Percentiles rank a stretch among this genome's conserved stretches.
These are phyloP conservation scores for Daldinia decipiens DNA, from an alignment of 495 filamentous ascomycete species.

Conservation along the genomic window DNA sequence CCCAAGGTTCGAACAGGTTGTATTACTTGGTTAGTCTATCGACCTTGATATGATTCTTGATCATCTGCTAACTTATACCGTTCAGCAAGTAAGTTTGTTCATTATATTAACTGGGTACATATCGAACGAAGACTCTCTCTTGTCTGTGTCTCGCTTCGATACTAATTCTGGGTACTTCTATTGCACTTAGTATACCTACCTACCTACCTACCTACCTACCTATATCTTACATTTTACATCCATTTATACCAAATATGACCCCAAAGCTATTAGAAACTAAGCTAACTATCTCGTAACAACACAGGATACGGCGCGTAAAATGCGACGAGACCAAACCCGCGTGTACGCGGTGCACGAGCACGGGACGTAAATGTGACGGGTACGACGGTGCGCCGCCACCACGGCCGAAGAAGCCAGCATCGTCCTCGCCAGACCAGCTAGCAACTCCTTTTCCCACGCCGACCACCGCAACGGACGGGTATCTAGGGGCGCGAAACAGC, in stretches of 20 bases:
- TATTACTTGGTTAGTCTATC: constrained; percentile 40
- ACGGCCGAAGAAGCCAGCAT: constrained; percentile 26
- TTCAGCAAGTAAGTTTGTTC: constrained; percentile 37
- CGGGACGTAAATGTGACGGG: constrained; percentile 57
- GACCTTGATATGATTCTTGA: neutral
- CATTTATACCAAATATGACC: neutral
- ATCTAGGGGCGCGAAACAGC: constrained; percentile 36
- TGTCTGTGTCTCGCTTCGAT: neutral
- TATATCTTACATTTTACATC: neutral
- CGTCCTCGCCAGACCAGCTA: constrained; percentile 5
- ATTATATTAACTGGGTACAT: neutral
- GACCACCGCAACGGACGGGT: neutral
- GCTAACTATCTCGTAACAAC: constrained; percentile 2
- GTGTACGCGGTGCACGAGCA: constrained; percentile 55
- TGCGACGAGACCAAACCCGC: constrained; percentile 56
- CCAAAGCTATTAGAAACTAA: neutral
- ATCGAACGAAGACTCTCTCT: neutral
- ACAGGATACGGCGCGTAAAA: constrained; percentile 49
- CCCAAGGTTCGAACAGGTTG: constrained; percentile 43
- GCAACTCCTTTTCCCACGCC: neutral
- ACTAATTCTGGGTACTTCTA: neutral
- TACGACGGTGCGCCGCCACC: constrained; percentile 51
- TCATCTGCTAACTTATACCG: constrained; percentile 10
- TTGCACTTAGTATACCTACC: neutral
- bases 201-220: no score